Percentiles rank a stretch among this genome's conserved stretches.
Evolutionary conservation across 73 alveolate genomes (phyloP).

Genomic region (Paramecium primaurelia): DNA sequence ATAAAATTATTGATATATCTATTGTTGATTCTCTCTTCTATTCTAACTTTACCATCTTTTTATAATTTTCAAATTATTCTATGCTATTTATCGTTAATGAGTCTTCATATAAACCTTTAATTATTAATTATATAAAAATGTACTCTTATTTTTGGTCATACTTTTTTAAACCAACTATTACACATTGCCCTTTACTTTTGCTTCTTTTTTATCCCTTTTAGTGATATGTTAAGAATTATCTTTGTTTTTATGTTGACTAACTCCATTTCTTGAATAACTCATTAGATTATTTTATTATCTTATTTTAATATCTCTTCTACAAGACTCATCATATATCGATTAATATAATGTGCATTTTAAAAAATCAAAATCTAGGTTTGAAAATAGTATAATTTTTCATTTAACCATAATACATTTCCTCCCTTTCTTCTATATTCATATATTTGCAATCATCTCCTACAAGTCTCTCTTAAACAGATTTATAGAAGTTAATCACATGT

Average conservation of each 20-base stretch:
- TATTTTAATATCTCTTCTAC: background rate
- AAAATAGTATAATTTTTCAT: background rate
- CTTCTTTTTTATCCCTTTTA: background rate
- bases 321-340: background rate
- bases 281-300: background rate
- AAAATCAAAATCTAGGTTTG: background rate
- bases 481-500: background rate
- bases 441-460: background rate
- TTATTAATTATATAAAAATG: background rate
- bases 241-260: background rate
- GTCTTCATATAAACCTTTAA: background rate
- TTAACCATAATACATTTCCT: background rate
- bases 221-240: background rate
- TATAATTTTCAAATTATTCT: background rate
- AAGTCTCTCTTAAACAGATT: background rate
- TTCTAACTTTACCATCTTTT: background rate
- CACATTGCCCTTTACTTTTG: background rate
- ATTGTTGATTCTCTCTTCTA: background rate
- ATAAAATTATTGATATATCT: background rate
- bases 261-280: background rate
- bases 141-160: conserved; percentile 3
- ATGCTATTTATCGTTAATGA: background rate
- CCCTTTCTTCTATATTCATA: background rate
- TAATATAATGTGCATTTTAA: background rate
- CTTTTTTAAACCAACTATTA: background rate